phyloP scores from a whole-genome alignment of 1,139 yeast species.

The Blastobotrys proliferans region DNA sequence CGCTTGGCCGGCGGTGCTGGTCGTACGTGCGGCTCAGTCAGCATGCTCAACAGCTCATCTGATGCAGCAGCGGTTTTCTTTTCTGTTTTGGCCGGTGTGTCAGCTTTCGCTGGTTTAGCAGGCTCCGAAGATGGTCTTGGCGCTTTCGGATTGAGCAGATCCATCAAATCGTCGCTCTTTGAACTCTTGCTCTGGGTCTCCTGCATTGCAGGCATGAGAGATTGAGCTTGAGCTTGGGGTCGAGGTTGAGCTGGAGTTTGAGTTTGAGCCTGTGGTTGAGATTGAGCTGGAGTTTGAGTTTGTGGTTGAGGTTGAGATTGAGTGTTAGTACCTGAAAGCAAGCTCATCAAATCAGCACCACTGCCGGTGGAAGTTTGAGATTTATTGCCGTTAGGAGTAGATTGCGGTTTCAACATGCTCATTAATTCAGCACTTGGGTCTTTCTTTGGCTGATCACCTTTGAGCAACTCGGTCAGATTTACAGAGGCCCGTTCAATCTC shows the following conservation, averaged over 20 bases:
- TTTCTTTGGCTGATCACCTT: no score
- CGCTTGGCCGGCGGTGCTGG: no score
- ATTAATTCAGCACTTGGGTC: slow-evolving; percentile 2
- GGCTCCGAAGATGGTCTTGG: no score
- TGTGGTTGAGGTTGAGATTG: slow-evolving; percentile 1
- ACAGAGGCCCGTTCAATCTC: no score
- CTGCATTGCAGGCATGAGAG: not conserved
- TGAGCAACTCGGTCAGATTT: no score
- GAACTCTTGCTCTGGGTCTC: not conserved
- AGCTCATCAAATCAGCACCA: slow-evolving; percentile 4
- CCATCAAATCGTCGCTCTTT: slow-evolving; percentile 5
- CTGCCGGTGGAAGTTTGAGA: not conserved
- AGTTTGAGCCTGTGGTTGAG: not conserved
- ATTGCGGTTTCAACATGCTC: slow-evolving; percentile 7
- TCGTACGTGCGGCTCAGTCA: no score
- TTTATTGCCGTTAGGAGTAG: not conserved
- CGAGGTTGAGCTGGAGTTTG: not conserved
- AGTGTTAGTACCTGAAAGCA: not conserved
- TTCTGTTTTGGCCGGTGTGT: no score
- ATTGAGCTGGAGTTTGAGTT: not conserved
- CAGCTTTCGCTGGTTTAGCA: no score
- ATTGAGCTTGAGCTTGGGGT: not conserved
- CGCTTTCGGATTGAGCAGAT: slow-evolving; percentile 1
- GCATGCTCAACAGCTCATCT: no score
- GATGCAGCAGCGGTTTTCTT: no score